Evolutionary conservation across 352 stramenopile species (phyloP), one percentile per base, ranked within the genome.

Genomic region (Phytophthora rubi): DNA sequence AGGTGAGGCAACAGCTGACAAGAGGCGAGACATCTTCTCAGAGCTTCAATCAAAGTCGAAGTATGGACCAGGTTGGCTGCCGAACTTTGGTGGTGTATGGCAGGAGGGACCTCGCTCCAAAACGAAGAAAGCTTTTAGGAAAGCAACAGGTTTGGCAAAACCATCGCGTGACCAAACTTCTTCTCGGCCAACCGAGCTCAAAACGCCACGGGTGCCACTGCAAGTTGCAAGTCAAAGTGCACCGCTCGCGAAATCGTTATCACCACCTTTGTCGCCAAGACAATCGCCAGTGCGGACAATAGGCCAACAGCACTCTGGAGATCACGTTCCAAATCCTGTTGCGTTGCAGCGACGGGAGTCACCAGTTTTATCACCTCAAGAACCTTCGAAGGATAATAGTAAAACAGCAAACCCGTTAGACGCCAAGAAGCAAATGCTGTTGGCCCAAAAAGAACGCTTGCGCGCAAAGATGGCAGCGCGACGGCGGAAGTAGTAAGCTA

Each of bases 41-140:
- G 37, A 65, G 33, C 49, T 83, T 16, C 48, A 77, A 35, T 60
- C 70, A 16, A 59, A 81, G 21, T 57, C 62, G 18, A 33, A 68
- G 9, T 79, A 85, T 49, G 70, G 71, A 15, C 47, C 71, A 9
- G 75, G 77, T 21, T 94, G 87, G 87, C 66, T 94, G 13, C 87
- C 87, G 21, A 93, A 93, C 47, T 94, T 94, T 63, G 85, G 87
- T 12, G 74, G 83, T 0, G 85, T 94, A 13, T 94, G 87, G 87
- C 82, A 94, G 60, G 82, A 89, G 44, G 85, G 85, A 0, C 75
- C 85, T 26, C 83, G 87, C 3, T 79, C 68, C 42, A 83, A 81
- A 62, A 92, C 84, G 7, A 85, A 87, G 35, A 71, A 80, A 62
- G 69, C 79, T 16, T 93, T 94, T 53, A 63, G 59, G 48, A 81